Conservation (phyloP, 2,329 filamentous ascomycete species). For the Alternaria arbusti region DNA sequence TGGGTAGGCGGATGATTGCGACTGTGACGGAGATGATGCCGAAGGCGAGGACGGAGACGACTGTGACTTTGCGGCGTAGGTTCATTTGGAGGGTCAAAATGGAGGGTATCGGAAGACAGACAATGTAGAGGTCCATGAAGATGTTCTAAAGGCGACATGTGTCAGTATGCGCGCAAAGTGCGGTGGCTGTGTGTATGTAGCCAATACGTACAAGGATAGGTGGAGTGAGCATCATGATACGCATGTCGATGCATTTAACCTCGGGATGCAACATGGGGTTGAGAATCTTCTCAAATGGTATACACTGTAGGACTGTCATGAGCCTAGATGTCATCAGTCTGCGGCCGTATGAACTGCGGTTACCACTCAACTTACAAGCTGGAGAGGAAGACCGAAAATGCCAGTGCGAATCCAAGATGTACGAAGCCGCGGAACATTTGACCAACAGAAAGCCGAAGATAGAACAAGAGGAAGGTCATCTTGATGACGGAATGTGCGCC, state of each 20-base stretch:
- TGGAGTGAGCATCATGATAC: background rate
- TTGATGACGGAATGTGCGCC: constrained; percentile 8
- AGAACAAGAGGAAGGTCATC: constrained; percentile 4
- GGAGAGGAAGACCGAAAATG: background rate
- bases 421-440: background rate
- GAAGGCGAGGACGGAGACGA: constrained; percentile 4
- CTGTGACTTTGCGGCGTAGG: background rate
- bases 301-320: constrained; percentile 1
- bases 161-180: background rate
- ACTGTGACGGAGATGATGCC: constrained; percentile 3
- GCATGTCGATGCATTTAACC: constrained; percentile 2
- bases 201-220: background rate
- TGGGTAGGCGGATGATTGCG: constrained; percentile 1
- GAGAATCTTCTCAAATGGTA: constrained; percentile 6
- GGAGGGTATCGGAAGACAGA: constrained; percentile 1
- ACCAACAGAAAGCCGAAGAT: constrained; percentile 1
- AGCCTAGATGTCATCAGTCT: background rate
- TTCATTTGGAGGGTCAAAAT: background rate
- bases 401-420: background rate
- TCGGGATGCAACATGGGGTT: background rate
- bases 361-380: background rate
- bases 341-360: background rate
- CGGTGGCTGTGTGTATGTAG: background rate
- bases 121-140: constrained; percentile 4
- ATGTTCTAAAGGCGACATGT: background rate